A percentile compares a stretch with the other conserved stretches of the same genome.
Evolutionary conservation across 2,329 filamentous ascomycete genomes (phyloP).

Genomic region (Trichoderma aggressivum): DNA sequence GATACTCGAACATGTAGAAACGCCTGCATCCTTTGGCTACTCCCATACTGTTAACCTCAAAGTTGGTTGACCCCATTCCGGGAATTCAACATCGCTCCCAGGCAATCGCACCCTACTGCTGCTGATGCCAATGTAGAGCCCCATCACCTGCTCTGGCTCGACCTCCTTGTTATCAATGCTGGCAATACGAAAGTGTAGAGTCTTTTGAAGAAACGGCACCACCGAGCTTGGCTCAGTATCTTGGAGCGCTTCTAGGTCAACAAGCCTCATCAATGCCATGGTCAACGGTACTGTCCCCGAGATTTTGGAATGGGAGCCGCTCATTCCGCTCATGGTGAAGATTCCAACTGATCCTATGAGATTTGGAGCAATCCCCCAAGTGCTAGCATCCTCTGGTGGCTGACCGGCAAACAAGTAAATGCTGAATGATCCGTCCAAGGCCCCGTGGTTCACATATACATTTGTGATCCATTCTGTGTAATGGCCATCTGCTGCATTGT

Average conservation of each 20-base stretch:
- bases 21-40: not conserved
- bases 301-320: slow-evolving; percentile 35
- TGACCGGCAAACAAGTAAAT: slow-evolving; percentile 67
- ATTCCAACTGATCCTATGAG: slow-evolving; percentile 61
- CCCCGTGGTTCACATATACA: slow-evolving; percentile 58
- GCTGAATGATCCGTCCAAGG: slow-evolving; percentile 56
- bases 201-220: slow-evolving; percentile 40
- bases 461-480: slow-evolving; percentile 68
- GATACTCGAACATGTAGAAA: not conserved
- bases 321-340: slow-evolving; percentile 43
- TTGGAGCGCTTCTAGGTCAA: slow-evolving; percentile 35
- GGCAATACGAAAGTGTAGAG: slow-evolving; percentile 36
- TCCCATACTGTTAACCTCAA: slow-evolving; percentile 28
- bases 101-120: slow-evolving; percentile 31
- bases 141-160: slow-evolving; percentile 27
- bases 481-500: slow-evolving; percentile 36
- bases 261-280: slow-evolving; percentile 43
- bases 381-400: slow-evolving; percentile 39
- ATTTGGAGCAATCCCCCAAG: slow-evolving; percentile 53
- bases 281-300: slow-evolving; percentile 53
- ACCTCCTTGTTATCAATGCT: slow-evolving; percentile 27
- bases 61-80: slow-evolving; percentile 27
- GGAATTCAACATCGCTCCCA: slow-evolving; percentile 26
- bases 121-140: slow-evolving; percentile 31
- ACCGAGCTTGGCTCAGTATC: slow-evolving; percentile 37